Percentiles rank a stretch among this genome's conserved stretches.
These are phyloP conservation scores for Tilletiopsis washingtonensis DNA, from an alignment of 1,284 basidiomycete genomes.

Conservation along the genomic window DNA sequence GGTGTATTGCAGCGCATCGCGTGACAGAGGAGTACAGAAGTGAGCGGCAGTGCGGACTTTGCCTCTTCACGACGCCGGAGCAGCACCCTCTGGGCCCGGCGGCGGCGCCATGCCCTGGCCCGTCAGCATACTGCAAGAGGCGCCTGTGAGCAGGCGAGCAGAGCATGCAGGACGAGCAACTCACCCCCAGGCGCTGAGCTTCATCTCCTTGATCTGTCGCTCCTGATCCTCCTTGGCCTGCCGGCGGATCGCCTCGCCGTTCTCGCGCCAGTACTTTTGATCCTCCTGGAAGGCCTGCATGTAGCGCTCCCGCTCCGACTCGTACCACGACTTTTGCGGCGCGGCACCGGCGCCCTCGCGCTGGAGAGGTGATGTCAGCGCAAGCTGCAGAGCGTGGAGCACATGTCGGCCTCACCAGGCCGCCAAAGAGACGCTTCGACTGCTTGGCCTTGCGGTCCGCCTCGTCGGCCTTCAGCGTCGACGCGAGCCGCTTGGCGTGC, in stretches of 20 bases:
- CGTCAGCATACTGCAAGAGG: too few relatives aligned
- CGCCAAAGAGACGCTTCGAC: slow-evolving; percentile 23
- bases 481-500: slow-evolving; percentile 50
- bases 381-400: neutral
- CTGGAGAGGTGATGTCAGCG: slow-evolving; percentile 34
- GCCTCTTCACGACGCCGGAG: too few relatives aligned
- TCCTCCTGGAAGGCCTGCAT: slow-evolving; percentile 77
- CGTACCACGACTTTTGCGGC: slow-evolving; percentile 65
- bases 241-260: slow-evolving; percentile 72
- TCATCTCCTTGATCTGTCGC: slow-evolving; percentile 57
- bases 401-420: neutral
- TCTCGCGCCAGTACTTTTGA: slow-evolving; percentile 72
- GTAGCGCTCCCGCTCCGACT: slow-evolving; percentile 78
- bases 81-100: too few relatives aligned
- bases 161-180: too few relatives aligned
- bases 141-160: too few relatives aligned
- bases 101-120: too few relatives aligned
- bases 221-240: slow-evolving; percentile 73
- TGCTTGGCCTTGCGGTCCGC: slow-evolving; percentile 71
- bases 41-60: too few relatives aligned
- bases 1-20: too few relatives aligned
- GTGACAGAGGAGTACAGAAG: too few relatives aligned
- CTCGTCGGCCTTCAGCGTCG: slow-evolving; percentile 51
- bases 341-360: slow-evolving; percentile 1
- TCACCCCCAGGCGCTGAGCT: slow-evolving; percentile 37